These are phyloP conservation scores for Salix koriyanagi DNA, from an alignment of 345 rosid species.

Conservation along the genomic window DNA sequence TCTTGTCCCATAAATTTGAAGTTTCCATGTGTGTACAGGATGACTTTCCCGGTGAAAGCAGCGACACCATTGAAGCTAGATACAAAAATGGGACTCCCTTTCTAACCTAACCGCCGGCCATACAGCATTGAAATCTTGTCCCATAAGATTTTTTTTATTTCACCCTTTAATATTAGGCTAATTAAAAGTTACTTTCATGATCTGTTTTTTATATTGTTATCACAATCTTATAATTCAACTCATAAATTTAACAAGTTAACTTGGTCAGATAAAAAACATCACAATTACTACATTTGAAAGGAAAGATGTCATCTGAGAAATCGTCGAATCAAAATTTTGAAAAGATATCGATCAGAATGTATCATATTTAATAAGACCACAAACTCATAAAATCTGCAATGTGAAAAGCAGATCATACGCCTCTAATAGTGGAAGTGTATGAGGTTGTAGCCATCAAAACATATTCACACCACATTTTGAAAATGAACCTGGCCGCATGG, in stretches of 20 bases:
- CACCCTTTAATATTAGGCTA: too few species aligned
- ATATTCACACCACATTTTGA: not conserved
- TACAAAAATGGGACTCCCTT: not conserved
- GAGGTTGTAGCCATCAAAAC: not conserved
- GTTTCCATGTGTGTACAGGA: not conserved
- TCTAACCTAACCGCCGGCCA: not conserved
- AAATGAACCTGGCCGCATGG: not conserved
- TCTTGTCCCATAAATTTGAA: not conserved
- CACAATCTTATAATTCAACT: rapidly evolving
- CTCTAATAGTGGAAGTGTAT: not conserved
- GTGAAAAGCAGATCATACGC: not conserved
- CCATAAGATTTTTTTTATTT: too few species aligned
- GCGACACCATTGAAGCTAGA: not conserved
- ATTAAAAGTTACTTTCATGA: too few species aligned
- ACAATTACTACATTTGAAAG: too few species aligned
- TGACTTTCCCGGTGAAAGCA: not conserved
- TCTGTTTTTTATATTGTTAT: too few species aligned
- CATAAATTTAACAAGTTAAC: too few species aligned
- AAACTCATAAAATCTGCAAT: not conserved
- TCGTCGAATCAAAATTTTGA: too few species aligned
- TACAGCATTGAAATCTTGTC: not conserved
- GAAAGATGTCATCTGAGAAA: too few species aligned
- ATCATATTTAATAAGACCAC: too few species aligned
- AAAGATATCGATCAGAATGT: too few species aligned
- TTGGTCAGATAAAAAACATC: rapidly evolving